Evolutionary conservation across 192 early-diverging fungal genomes (phyloP).

Genomic region (Neocallimastix lanati): DNA sequence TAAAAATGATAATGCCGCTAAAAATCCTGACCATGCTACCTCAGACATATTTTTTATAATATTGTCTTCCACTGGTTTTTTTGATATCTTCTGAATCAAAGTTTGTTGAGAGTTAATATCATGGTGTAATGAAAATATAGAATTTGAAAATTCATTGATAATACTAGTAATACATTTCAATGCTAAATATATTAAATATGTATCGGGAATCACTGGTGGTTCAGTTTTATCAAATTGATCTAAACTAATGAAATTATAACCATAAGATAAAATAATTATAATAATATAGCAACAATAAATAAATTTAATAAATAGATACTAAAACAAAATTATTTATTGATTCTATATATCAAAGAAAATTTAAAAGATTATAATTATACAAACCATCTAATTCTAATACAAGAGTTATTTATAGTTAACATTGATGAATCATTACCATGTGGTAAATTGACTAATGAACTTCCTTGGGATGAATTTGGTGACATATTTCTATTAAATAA

Average conservation of each 20-base stretch:
- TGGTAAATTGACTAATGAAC: constrained; percentile 1
- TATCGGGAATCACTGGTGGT: constrained; percentile 71
- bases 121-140: background rate
- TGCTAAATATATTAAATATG: constrained; percentile 65
- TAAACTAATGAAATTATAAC: constrained; percentile 20
- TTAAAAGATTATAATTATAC: too few relatives aligned
- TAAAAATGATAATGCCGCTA: constrained; percentile 58
- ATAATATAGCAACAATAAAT: too few relatives aligned
- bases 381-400: constrained; percentile 55
- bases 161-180: constrained; percentile 7
- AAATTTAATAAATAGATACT: too few relatives aligned
- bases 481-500: constrained; percentile 11
- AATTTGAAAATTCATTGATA: background rate
- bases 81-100: background rate
- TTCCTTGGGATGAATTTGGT: constrained; percentile 2
- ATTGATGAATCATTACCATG: constrained; percentile 6
- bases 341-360: too few relatives aligned
- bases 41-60: constrained; percentile 47
- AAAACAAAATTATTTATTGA: too few relatives aligned
- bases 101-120: background rate
- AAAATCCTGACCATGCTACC: constrained; percentile 60
- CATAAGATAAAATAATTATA: too few relatives aligned
- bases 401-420: constrained; percentile 24
- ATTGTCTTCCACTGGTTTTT: background rate
- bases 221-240: constrained; percentile 89